These are phyloP conservation scores for Solanum phureja DNA, from an alignment of 257 asterid species.

Conservation along the genomic window DNA sequence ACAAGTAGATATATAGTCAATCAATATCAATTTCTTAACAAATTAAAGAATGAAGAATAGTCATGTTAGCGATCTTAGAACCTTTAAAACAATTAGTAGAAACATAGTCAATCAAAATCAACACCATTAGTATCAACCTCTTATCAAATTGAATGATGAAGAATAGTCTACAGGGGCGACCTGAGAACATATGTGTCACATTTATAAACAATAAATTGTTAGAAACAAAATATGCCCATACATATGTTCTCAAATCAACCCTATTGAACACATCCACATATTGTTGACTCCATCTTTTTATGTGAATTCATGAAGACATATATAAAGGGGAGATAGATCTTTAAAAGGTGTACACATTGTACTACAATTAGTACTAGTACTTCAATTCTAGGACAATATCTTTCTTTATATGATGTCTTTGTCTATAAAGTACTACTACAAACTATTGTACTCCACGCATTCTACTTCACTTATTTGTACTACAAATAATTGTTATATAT, in stretches of 20 bases:
- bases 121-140: not conserved
- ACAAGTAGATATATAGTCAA: not conserved
- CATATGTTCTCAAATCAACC: not conserved
- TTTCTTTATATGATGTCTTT: not conserved
- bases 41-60: not conserved
- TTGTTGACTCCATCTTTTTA: not conserved
- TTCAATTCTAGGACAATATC: not conserved
- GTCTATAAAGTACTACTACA: not conserved
- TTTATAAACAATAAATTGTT: not conserved
- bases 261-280: not conserved
- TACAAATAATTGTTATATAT: not conserved
- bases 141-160: not conserved
- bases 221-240: not conserved
- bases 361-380: not conserved
- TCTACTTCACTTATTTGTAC: not conserved
- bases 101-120: not conserved
- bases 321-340: not conserved
- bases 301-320: not conserved
- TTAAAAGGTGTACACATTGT: not conserved
- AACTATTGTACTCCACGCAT: not conserved
- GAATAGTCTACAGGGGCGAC: not conserved
- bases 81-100: not conserved
- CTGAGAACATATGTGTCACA: not conserved
- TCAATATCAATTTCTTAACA: too few relatives aligned
- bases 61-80: not conserved